Conservation (phyloP, 305 asterid species). For the Fraxinus floribunda region DNA sequence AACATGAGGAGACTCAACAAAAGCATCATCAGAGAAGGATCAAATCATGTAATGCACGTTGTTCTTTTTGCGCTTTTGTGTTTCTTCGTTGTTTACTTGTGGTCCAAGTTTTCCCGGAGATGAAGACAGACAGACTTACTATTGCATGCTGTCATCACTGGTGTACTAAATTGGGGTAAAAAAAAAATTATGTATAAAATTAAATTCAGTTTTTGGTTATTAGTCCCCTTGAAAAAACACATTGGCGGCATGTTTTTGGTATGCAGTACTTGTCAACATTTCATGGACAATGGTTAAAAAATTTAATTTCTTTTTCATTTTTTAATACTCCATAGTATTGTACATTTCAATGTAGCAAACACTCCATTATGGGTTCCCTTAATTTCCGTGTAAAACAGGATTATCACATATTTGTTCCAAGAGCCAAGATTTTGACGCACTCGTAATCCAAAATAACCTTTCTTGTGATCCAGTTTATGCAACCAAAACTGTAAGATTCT, state of each 20-base stretch:
- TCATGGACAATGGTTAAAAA: background rate
- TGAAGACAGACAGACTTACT: background rate
- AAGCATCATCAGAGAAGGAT: background rate
- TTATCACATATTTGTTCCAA: slow-evolving; percentile 19
- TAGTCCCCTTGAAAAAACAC: background rate
- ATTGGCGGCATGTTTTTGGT: background rate
- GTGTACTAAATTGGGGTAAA: background rate
- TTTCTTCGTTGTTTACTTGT: background rate
- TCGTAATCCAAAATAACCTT: slow-evolving; percentile 41
- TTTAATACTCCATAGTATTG: background rate
- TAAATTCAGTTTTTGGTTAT: background rate
- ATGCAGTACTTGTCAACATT: background rate
- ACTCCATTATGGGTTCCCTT: background rate
- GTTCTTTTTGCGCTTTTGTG: background rate
- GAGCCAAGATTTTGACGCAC: slow-evolving; percentile 48
- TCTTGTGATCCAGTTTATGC: slow-evolving; percentile 61
- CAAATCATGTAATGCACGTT: background rate
- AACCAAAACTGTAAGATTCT: slow-evolving; percentile 54
- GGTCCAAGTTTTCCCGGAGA: background rate
- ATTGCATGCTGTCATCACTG: background rate
- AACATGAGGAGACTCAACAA: background rate
- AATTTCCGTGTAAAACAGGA: background rate
- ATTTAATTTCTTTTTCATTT: background rate
- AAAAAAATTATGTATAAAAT: background rate
- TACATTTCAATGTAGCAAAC: background rate